Percentiles rank a stretch among this genome's conserved stretches.
phyloP scores from a whole-genome alignment of 2,329 filamentous ascomycete species.

The Pseudomassariella vexata region DNA sequence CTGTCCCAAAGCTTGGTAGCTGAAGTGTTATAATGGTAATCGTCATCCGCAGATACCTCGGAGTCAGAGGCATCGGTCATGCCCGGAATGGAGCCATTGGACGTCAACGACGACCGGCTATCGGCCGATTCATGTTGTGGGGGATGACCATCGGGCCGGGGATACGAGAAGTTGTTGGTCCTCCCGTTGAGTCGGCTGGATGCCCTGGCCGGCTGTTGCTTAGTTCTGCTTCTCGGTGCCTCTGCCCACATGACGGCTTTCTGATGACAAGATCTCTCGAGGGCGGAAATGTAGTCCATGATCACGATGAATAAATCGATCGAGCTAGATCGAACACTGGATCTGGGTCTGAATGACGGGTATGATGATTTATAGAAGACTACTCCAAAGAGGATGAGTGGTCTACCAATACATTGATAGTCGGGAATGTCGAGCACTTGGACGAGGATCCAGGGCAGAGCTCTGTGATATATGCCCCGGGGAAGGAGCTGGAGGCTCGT shows the following conservation, averaged over 20 bases:
- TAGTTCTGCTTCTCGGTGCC: not conserved
- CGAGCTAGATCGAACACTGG: not conserved
- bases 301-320: constrained; percentile 3
- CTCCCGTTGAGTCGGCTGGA: constrained; percentile 15
- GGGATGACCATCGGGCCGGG: constrained; percentile 16
- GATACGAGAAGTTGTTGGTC: constrained; percentile 31
- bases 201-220: constrained; percentile 4
- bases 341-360: constrained; percentile 4
- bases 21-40: constrained; percentile 41
- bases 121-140: constrained; percentile 20
- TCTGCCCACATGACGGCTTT: constrained; percentile 10
- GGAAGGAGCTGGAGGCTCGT: too few relatives aligned
- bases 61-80: constrained; percentile 48
- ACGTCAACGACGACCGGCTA: constrained; percentile 37
- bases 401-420: constrained; percentile 4
- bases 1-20: constrained; percentile 44
- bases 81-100: constrained; percentile 39
- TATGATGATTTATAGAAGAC: constrained; percentile 5
- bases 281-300: constrained; percentile 2
- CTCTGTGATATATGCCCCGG: constrained; percentile 8
- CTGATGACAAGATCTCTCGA: constrained; percentile 3
- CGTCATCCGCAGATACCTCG: constrained; percentile 44
- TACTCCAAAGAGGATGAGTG: constrained; percentile 1
- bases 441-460: too few relatives aligned
- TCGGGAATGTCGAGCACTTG: too few relatives aligned